Evolutionary conservation across 2,329 filamentous ascomycete genomes (phyloP), one percentile per base, ranked within the genome.

Genomic region (Colletotrichum sojae): DNA sequence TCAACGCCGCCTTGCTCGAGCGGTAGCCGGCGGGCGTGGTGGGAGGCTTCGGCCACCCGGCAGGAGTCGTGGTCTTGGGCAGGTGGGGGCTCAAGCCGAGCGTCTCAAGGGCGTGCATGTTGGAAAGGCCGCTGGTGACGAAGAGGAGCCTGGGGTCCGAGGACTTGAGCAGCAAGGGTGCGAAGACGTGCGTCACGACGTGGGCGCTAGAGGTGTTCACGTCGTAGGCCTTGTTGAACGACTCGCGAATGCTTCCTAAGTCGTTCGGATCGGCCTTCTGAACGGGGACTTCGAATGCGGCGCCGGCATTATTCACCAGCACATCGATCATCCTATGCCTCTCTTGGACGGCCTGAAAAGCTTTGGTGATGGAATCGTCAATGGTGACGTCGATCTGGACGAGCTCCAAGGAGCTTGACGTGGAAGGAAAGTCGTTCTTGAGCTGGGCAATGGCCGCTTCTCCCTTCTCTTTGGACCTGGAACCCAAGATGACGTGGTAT

Each of bases 401-500:
- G 0, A 82, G 70, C 39, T 81, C 79, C 13, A 90, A 70, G 2
- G 79, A 82, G 68, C 81, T 87, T 13, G 76, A 59, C 0, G 82
- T 79, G 0, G 76, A 57, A 0, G 85, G 76, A 6, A 80, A 73
- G 61, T 88, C 84, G 4, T 74, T 71, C 39, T 80, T 73, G 4
- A 89, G 70, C 1, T 77, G 71, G 1, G 76, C 63, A 40, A 86
- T 80, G 3, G 88, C 88, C 2, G 74, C 74, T 1, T 87, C 76
- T 20, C 82, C 89, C 60, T 89, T 90, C 3, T 81, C 77, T 0
- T 84, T 25, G 1, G 80, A 83, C 2, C 89, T 85, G 46, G 83
- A 83, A 39, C 89, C 89, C 4, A 92, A 74, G 25, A 90, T 74
- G 64, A 92, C 82, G 9, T 84, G 80, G 75, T 90, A 91, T 2